These are phyloP conservation scores for Lycium ferocissimum DNA, from an alignment of 257 asterid genomes.

Conservation along the genomic window DNA sequence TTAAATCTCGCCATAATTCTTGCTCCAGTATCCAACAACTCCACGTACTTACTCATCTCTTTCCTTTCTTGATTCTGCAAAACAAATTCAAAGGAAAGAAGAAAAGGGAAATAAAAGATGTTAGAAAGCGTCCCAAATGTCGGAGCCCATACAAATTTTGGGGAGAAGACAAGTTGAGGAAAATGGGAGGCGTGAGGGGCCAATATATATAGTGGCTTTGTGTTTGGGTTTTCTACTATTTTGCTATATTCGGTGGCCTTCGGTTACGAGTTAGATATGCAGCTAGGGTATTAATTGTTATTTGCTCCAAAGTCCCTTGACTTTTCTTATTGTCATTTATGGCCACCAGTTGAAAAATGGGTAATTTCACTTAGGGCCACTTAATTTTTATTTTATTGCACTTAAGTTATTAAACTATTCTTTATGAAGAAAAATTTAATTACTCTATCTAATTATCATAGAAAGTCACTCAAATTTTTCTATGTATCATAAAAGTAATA, in stretches of 20 bases:
- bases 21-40: constrained; percentile 55
- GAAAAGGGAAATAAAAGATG: neutral
- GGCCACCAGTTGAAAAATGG: neutral
- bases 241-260: neutral
- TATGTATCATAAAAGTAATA: no score
- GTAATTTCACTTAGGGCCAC: neutral
- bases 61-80: neutral
- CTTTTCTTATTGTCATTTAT: neutral
- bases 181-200: neutral
- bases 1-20: constrained; percentile 60
- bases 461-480: no score
- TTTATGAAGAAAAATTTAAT: no score
- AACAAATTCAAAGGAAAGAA: neutral
- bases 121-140: constrained; percentile 27
- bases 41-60: constrained; percentile 55
- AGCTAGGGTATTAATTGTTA: neutral
- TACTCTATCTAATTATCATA: no score
- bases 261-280: neutral
- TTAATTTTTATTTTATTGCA: no score
- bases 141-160: constrained; percentile 31
- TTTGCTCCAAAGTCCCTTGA: neutral
- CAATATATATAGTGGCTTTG: neutral
- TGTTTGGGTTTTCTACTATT: neutral
- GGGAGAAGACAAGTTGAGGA: neutral
- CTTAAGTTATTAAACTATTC: no score